These are phyloP conservation scores for Blastobotrys parvus DNA, from an alignment of 805 yeast genomes.

Conservation along the genomic window DNA sequence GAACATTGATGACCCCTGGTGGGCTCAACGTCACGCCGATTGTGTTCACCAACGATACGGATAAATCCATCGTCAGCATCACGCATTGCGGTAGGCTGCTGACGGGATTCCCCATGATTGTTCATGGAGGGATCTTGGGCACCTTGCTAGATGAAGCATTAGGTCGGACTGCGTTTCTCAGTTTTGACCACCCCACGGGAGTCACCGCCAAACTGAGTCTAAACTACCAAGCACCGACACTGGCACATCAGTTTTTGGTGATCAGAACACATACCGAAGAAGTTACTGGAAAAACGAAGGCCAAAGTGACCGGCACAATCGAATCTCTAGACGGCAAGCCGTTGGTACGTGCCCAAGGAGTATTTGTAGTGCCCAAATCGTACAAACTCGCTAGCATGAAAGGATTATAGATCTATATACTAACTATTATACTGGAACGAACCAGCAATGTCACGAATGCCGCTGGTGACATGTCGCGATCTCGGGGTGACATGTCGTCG, in stretches of 20 bases:
- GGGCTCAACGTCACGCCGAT: constrained; percentile 70
- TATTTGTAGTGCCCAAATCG: constrained; percentile 6
- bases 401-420: constrained; percentile 1
- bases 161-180: constrained; percentile 16
- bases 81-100: constrained; percentile 70
- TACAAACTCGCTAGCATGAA: not conserved
- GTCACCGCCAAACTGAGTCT: constrained; percentile 25
- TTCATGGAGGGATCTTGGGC: constrained; percentile 86
- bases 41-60: constrained; percentile 48
- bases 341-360: constrained; percentile 35
- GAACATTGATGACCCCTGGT: constrained; percentile 64
- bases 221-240: constrained; percentile 60
- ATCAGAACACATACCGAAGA: constrained; percentile 42
- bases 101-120: constrained; percentile 79
- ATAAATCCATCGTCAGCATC: constrained; percentile 54
- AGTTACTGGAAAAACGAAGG: constrained; percentile 9
- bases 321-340: constrained; percentile 44
- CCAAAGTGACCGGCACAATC: constrained; percentile 34
- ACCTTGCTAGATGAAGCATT: constrained; percentile 71
- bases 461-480: constrained; percentile 13
- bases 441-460: not conserved
- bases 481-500: constrained; percentile 58
- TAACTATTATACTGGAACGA: not conserved
- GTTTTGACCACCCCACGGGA: constrained; percentile 7
- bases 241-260: constrained; percentile 69